Evolutionary conservation across 1,284 basidiomycete genomes (phyloP), one percentile per base, ranked within the genome.

Genomic region (Boletus calvinii): DNA sequence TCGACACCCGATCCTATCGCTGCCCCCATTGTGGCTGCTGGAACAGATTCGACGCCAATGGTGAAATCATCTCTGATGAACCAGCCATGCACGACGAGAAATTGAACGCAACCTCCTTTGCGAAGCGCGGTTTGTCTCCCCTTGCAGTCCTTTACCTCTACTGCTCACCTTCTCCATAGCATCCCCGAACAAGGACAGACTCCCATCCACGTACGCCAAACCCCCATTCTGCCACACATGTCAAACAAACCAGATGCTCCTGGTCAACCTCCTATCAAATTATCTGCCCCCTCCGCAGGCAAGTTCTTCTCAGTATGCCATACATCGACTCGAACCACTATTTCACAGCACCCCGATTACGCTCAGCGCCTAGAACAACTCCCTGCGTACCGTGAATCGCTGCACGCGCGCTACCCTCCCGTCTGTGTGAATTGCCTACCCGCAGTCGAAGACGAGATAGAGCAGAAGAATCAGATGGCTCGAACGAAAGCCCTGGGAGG

Each of bases 231-330:
- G 94, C 68, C 84, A 87, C 59, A 82, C 81, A 11, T 96, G 94
- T 67, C 82, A 88, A 57, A 90, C 90, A n/a, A 96, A 96, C 70
- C 91, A 96, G 65, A 87, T 84, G 70, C 78, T 97, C 29, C 77
- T 93, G 47, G 76, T 92, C 56, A 91, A 94, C 66, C 77, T 97
- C 48, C 73, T 96, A 26, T 90, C 92, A 5, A 93, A 90, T 59
- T 97, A 95, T 66, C 79, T 95, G 0, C 92, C 93, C 44, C 72
- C 74, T 52, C 80, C 75, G 15, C 76, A 77, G 64, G 90, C 82
- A 65, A 63, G 79, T 72, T 17, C n/a, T 15, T 45, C 26, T 0
- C 31, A 7, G 0, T 26, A 18, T 24, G 2, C 32, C 17, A 13
- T 17, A 20, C 13, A 22, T 38, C 31, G 45, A 50, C 46, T 29